A percentile compares a stretch with the other conserved stretches of the same genome.
Conservation (phyloP, 108 stramenopile genomes). For the Cyclostephanos invisitatus region DNA sequence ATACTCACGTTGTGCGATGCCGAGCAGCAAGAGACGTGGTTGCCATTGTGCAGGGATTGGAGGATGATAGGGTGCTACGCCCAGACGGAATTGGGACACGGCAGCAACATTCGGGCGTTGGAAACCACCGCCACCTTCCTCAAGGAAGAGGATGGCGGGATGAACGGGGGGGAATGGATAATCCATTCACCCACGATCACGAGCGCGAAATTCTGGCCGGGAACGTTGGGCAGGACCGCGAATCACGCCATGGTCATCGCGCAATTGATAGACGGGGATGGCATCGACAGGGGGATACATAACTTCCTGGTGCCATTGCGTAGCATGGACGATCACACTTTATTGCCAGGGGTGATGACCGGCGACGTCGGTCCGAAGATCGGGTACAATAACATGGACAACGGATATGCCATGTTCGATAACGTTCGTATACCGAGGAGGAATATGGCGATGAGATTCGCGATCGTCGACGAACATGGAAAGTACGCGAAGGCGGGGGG, state of each 20-base stretch:
- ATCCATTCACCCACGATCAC: constrained; percentile 90
- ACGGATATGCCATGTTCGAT: constrained; percentile 89
- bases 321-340: constrained; percentile 71
- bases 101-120: constrained; percentile 89
- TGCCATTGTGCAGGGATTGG: constrained; percentile 91
- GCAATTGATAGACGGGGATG: constrained; percentile 87
- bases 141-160: constrained; percentile 62
- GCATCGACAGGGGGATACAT: constrained; percentile 85
- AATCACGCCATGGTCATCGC: constrained; percentile 98
- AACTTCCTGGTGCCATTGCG: constrained; percentile 94
- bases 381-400: constrained; percentile 95
- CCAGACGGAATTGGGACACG: constrained; percentile 95
- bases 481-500: constrained; percentile 56
- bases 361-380: constrained; percentile 98
- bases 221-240: constrained; percentile 90
- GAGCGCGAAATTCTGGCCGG: constrained; percentile 94
- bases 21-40: constrained; percentile 88
- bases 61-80: constrained; percentile 95
- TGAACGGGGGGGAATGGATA: constrained; percentile 72
- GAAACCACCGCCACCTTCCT: constrained; percentile 96
- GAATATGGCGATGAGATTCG: constrained; percentile 95
- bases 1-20: constrained; percentile 83
- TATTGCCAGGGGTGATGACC: constrained; percentile 87
- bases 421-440: constrained; percentile 85
- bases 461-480: constrained; percentile 72